Conservation (phyloP, 2,329 filamentous ascomycete species). For the Celoporthe dispersa region DNA sequence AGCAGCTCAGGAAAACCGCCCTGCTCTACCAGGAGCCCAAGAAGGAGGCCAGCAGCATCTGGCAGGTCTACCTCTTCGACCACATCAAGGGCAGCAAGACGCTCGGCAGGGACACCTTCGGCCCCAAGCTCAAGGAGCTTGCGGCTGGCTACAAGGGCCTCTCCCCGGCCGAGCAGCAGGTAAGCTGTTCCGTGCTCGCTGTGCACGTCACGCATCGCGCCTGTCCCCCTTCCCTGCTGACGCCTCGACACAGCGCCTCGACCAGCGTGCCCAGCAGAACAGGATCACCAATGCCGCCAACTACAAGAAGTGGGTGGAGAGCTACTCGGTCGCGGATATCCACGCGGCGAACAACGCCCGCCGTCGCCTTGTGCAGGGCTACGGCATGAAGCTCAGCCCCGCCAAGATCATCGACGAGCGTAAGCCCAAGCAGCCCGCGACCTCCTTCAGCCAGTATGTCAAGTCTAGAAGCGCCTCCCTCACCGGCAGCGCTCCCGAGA, state of each 20-base stretch:
- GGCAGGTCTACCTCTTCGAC: conserved; percentile 45
- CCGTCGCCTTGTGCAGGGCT: conserved; percentile 43
- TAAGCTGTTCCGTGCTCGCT: conserved; percentile 38
- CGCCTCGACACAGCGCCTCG: conserved; percentile 41
- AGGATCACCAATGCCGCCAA: conserved; percentile 43
- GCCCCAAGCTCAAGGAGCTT: conserved; percentile 35
- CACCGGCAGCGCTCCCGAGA: conserved; percentile 32
- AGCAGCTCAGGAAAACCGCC: conserved; percentile 46
- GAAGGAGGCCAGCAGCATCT: conserved; percentile 39
- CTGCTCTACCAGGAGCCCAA: conserved; percentile 46
- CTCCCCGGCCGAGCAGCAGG: conserved; percentile 47
- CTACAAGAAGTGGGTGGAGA: conserved; percentile 55
- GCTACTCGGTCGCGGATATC: conserved; percentile 46
- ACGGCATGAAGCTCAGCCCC: conserved; percentile 33
- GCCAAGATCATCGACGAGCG: conserved; percentile 51
- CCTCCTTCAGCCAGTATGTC: conserved; percentile 44
- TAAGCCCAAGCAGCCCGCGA: conserved; percentile 44
- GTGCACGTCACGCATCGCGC: neutral
- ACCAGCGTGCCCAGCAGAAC: conserved; percentile 45
- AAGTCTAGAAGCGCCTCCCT: conserved; percentile 42
- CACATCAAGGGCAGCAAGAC: conserved; percentile 34
- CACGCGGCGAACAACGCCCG: conserved; percentile 54
- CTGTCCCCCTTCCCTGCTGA: neutral
- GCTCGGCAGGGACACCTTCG: conserved; percentile 23
- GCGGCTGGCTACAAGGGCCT: conserved; percentile 45